Evolutionary conservation across 2,329 filamentous ascomycete species (phyloP), one percentile per base, ranked within the genome.

Genomic region (Pestalotiopsis fici): DNA sequence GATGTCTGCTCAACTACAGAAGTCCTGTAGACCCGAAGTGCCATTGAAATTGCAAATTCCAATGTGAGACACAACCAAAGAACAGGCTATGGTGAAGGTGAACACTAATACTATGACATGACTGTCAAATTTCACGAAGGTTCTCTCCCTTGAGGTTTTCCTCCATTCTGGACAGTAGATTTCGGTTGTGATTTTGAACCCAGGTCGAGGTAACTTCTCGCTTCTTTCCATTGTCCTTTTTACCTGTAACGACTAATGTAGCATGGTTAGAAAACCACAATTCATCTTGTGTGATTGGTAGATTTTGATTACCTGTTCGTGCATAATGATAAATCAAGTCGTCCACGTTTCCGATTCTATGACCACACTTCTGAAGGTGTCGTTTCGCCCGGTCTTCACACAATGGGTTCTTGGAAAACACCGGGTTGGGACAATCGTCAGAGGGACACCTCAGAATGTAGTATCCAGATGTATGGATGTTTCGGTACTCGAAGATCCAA

Each of bases 321-420:
- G 67, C 67, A n/a, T 69, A 65, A 21, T 61, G 67, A n/a, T 27
- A 43, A 18, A 69, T 35, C 57, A 69, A 50, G 37, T 69, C 61
- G 9, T 21, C 54, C n/a, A 31, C 43, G 18, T 55, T 18, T 28
- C 47, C 59, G 25, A 67, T 67, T n/a, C 28, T 23, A 15, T 64
- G 13, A 15, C 65, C 55, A 43, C 67, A 69, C 47, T 57, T 25
- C 37, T 39, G 15, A 27, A 69, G 47, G 21, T 69, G 67, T 3
- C 43, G 21, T 18, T 43, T 56, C 6, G 67, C 67, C 39, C 67
- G 28, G 23, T 59, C 39, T 12, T 59, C 5, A 12, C 35, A 35
- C 6, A 69, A 54, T 4, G 67, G 67, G 43, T 69, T 28, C 27
- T 67, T 67, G 47, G 67, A 57, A 50, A 67, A 69, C 7, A 69